These are phyloP conservation scores for Ehretia macrophylla DNA, from an alignment of 257 asterid species.

Conservation along the genomic window DNA sequence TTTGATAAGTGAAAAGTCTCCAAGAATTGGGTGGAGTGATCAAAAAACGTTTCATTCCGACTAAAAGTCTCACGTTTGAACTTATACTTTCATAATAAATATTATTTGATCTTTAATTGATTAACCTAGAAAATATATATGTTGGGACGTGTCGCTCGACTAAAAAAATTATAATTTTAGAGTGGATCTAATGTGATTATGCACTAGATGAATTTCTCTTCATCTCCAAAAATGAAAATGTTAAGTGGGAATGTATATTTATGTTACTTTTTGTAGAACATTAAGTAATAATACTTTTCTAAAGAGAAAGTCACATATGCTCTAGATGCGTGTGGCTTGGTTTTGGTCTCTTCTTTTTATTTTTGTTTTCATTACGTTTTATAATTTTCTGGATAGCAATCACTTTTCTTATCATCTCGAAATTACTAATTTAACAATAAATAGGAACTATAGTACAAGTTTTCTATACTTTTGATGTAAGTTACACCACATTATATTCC, in stretches of 20 bases:
- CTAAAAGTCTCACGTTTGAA: no score
- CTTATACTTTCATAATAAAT: no score
- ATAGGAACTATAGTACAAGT: slow-evolving; percentile 20
- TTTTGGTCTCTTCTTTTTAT: slow-evolving; percentile 38
- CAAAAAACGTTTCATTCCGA: no score
- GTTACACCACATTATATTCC: neutral
- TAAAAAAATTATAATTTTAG: no score
- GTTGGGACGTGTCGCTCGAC: no score
- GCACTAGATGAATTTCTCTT: no score
- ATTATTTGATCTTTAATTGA: no score
- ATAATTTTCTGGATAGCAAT: slow-evolving; percentile 3
- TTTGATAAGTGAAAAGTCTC: no score
- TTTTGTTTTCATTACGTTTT: slow-evolving; percentile 30
- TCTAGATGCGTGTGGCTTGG: slow-evolving; percentile 40
- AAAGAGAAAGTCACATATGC: slow-evolving; percentile 24
- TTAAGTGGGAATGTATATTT: neutral
- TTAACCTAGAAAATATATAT: no score
- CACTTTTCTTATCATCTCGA: slow-evolving; percentile 25
- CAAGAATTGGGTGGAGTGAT: no score
- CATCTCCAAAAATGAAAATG: no score
- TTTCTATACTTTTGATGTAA: slow-evolving; percentile 26
- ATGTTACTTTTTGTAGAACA: neutral
- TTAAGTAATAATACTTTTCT: slow-evolving; percentile 30
- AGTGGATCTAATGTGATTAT: neutral
- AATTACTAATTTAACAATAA: slow-evolving; percentile 22